A percentile compares a stretch with the other conserved stretches of the same genome.
Conservation (phyloP, 192 early-diverging fungal species). For the Chytriomyces hyalinus region DNA sequence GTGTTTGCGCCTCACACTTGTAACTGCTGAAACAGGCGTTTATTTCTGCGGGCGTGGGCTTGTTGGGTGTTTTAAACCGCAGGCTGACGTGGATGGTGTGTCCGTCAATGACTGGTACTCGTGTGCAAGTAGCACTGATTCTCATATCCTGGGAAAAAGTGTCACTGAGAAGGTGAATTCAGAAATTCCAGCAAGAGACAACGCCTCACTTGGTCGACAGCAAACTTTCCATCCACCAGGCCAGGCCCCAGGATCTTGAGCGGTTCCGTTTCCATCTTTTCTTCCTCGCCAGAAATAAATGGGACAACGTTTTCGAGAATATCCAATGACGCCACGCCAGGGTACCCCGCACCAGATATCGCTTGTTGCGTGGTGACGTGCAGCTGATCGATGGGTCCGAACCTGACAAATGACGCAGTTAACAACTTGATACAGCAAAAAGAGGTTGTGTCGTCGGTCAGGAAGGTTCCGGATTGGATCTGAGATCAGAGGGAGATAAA, state of each 20-base stretch:
- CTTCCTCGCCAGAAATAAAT: conserved; percentile 92
- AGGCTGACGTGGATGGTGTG: conserved; percentile 91
- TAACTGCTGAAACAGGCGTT: conserved; percentile 71
- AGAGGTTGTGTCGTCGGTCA: neutral
- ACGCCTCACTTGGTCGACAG: neutral
- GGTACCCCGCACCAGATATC: conserved; percentile 97
- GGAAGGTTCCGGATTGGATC: neutral
- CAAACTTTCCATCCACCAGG: conserved; percentile 16
- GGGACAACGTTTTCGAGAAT: conserved; percentile 97
- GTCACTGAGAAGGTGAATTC: neutral
- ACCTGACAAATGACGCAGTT: conserved; percentile 41
- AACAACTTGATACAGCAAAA: neutral
- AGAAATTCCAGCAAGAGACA: neutral
- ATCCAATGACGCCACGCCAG: conserved; percentile 92
- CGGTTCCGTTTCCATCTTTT: conserved; percentile 95
- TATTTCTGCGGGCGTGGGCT: conserved; percentile 79
- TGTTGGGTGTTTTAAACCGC: conserved; percentile 71
- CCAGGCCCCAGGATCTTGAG: conserved; percentile 84
- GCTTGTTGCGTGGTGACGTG: conserved; percentile 94
- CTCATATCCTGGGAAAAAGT: conserved; percentile 48
- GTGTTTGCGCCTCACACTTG: conserved; percentile 78
- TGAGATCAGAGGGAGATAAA: neutral
- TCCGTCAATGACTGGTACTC: conserved; percentile 95
- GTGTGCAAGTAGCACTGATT: conserved; percentile 96
- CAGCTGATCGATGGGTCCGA: conserved; percentile 82